A percentile compares a stretch with the other conserved stretches of the same genome.
Conservation (phyloP, 2,329 filamentous ascomycete genomes). For the Magnaporthiopsis incrustans region DNA sequence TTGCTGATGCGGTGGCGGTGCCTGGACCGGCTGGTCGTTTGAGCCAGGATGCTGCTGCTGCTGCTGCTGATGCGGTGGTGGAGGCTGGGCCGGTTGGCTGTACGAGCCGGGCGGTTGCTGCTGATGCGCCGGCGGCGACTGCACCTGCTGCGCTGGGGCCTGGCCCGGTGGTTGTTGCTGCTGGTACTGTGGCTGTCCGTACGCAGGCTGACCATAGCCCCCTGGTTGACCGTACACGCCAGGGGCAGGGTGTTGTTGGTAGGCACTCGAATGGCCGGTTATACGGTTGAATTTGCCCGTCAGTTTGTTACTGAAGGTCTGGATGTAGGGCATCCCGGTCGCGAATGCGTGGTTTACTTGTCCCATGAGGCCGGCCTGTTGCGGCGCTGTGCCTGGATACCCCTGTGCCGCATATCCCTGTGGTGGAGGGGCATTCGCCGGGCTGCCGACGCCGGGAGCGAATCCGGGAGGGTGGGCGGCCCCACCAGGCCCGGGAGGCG, state of each 20-base stretch:
- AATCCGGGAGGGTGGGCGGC: not conserved
- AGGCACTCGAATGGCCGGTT: not conserved
- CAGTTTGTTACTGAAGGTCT: constrained; percentile 1
- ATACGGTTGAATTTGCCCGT: not conserved
- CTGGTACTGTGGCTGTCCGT: not conserved
- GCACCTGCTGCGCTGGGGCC: not conserved
- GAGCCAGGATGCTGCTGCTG: not conserved
- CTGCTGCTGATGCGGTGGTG: not conserved
- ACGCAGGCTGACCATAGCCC: not conserved
- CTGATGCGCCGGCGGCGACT: not conserved
- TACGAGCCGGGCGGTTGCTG: not conserved
- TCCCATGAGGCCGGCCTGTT: not conserved
- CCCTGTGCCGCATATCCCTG: not conserved
- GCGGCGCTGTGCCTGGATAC: not conserved
- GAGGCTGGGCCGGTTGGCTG: not conserved
- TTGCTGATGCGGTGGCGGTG: not conserved
- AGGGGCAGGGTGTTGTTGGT: not conserved
- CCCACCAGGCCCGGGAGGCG: not conserved
- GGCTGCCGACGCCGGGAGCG: not conserved
- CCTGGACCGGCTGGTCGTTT: not conserved
- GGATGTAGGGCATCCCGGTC: not conserved
- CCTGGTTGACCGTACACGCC: constrained; percentile 1
- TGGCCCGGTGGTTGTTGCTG: not conserved
- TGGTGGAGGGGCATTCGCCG: not conserved
- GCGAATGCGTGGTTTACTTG: not conserved